Conservation (phyloP, 768 basidiomycete genomes). For the Boletus rubroflammeus region DNA sequence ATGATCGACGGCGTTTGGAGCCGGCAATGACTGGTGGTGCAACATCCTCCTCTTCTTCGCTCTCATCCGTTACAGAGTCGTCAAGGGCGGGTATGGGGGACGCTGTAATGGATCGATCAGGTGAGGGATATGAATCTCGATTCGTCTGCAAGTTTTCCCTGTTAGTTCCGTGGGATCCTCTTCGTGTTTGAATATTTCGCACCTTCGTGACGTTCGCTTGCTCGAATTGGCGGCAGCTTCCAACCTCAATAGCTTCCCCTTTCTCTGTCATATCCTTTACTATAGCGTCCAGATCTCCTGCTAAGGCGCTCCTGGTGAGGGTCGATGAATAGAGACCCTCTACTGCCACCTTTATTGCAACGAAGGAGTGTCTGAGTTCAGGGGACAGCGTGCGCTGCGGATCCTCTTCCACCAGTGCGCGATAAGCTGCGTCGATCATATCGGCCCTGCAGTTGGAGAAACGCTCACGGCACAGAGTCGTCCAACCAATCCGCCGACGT, state of each 20-base stretch:
- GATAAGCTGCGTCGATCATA: slow-evolving; percentile 27
- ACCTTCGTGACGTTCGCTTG: background rate
- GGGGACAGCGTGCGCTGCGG: slow-evolving; percentile 6
- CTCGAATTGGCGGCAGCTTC: background rate
- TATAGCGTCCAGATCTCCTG: slow-evolving; percentile 25
- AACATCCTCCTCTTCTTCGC: slow-evolving; percentile 14
- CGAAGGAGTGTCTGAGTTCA: slow-evolving; percentile 25
- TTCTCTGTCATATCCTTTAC: slow-evolving; percentile 29
- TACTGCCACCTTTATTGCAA: slow-evolving; percentile 30
- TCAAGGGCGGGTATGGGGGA: slow-evolving; percentile 13
- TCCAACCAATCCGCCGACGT: slow-evolving; percentile 55
- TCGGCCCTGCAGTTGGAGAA: slow-evolving; percentile 28
- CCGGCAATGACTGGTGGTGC: slow-evolving; percentile 15
- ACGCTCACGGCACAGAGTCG: slow-evolving; percentile 30
- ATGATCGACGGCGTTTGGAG: slow-evolving; percentile 19
- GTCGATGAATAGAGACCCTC: slow-evolving; percentile 30
- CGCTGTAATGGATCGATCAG: slow-evolving; percentile 1
- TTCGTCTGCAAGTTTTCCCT: background rate
- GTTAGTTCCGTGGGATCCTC: background rate
- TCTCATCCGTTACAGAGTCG: slow-evolving; percentile 8
- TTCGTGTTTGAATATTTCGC: background rate
- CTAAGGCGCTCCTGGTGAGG: slow-evolving; percentile 27
- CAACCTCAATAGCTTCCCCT: background rate
- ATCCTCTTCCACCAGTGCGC: slow-evolving; percentile 27
- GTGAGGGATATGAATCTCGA: slow-evolving; percentile 17